Base-by-base conservation (phyloP, 306 rosid species). In the Begonia loranthoides region DNA sequence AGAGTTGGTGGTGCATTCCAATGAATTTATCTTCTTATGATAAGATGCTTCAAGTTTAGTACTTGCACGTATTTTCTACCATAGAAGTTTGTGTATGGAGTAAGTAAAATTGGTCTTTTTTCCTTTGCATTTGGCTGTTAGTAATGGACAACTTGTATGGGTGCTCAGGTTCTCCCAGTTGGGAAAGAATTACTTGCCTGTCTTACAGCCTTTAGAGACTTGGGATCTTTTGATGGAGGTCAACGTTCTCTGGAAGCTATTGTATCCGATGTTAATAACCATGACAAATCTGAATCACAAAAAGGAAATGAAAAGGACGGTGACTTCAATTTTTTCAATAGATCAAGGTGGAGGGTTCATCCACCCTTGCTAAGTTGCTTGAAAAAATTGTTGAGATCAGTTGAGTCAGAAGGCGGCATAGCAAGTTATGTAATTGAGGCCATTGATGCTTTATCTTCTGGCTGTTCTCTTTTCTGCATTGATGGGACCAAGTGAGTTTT, bases 141-240 rank as follows among this genome's bases (percentile, higher is more conserved):
- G 58, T 64, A 48, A 66, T 45, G 4, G 45, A 17, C 6, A 54
- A 38, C 61, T 59, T 9, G 58, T 19, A 55, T 53, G 36, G 24
- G 69, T 85, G 41, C 68, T 59, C 69, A 90, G 99, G 96, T 78
- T 60, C 76, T 90, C 41, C 95, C 94, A 49, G 76, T 71, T 63
- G 99, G 99, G 49, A 86, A 74, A 64, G 99, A 90, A 76, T 74
- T 86, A 69, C 80, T 80, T 53, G 92, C 90, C 22, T 80, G 92
- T 63, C 88, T 90, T 54, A 45, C 78, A 33, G 79, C 92, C 50
- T 80, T 90, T 63, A 74, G 76, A 69, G 92, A 70, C 54, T 63
- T 90, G 57, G 84, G 87, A 70, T 73, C 79, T 46, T 76, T 78
- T 61, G 55, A 45, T 72, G 82, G 74, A 62, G 95, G 93, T 64